phyloP scores from a whole-genome alignment of 2,329 filamentous ascomycete species.

The Xenosphaeropsis pyriputrescens region DNA sequence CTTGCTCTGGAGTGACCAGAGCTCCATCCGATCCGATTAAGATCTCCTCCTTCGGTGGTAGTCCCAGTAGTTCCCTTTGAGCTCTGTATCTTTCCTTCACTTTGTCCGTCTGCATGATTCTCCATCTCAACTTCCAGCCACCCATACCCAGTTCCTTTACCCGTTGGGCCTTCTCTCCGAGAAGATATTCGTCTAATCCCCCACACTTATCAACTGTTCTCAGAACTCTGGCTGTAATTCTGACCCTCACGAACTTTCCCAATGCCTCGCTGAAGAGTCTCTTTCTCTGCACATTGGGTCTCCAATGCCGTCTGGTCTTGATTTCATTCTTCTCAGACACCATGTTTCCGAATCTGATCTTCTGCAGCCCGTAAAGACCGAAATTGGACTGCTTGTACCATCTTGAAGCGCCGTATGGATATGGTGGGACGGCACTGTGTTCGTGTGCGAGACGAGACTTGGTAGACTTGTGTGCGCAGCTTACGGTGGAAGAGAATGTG shows the following conservation, averaged over 20 bases:
- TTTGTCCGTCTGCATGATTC: constrained; percentile 64
- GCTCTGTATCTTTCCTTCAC: constrained; percentile 51
- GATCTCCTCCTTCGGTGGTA: constrained; percentile 33
- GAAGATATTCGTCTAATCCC: constrained; percentile 80
- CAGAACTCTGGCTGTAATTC: constrained; percentile 55
- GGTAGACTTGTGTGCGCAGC: constrained; percentile 16
- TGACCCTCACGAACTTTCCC: constrained; percentile 46
- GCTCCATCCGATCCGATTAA: constrained; percentile 21
- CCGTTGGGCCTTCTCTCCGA: constrained; percentile 63
- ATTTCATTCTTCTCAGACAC: constrained; percentile 52
- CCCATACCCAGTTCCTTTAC: constrained; percentile 78
- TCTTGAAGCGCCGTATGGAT: constrained; percentile 56
- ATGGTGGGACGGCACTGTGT: constrained; percentile 32
- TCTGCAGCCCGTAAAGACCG: constrained; percentile 55
- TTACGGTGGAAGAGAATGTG: constrained; percentile 17
- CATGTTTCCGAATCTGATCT: constrained; percentile 69
- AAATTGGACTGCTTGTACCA: constrained; percentile 71
- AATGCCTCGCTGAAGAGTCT: constrained; percentile 51
- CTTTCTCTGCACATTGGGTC: constrained; percentile 52
- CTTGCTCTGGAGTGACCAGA: constrained; percentile 15
- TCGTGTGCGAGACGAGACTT: constrained; percentile 18
- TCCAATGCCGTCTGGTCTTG: constrained; percentile 61
- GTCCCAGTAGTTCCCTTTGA: constrained; percentile 50
- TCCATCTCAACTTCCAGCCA: constrained; percentile 83
- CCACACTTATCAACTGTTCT: constrained; percentile 71